Conservation (phyloP, 257 asterid genomes). For the Hygrophila difformis region DNA sequence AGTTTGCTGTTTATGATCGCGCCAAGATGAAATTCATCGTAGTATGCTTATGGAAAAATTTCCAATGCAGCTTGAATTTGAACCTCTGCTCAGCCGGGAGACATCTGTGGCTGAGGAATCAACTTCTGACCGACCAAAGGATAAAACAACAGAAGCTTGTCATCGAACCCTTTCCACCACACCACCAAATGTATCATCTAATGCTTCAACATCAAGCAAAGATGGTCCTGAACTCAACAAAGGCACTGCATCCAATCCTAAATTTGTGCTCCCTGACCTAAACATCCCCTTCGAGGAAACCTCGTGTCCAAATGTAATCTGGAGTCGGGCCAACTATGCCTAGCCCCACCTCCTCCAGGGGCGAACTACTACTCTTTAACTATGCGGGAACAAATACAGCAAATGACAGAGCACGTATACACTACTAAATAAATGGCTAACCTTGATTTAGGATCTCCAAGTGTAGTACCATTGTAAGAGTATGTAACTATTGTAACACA, state of each 20-base stretch:
- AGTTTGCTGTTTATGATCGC: too few species aligned
- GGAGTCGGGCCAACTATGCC: too few species aligned
- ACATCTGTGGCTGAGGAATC: constrained; percentile 14
- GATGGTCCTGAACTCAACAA: neutral
- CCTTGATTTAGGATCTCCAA: too few species aligned
- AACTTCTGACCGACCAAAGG: constrained; percentile 12
- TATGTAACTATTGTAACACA: too few species aligned
- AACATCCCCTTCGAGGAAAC: constrained; percentile 35
- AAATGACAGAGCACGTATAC: too few species aligned
- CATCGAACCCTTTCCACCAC: constrained; percentile 6
- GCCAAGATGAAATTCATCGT: too few species aligned
- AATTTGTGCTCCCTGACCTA: constrained; percentile 40
- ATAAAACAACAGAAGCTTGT: neutral
- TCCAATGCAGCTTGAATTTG: constrained; percentile 25
- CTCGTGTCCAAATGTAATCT: too few species aligned
- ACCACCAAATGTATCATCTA: constrained; percentile 1
- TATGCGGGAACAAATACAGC: too few species aligned
- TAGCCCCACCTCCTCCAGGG: too few species aligned
- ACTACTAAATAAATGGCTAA: too few species aligned
- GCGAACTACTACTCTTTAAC: too few species aligned
- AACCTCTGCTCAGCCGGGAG: constrained; percentile 15
- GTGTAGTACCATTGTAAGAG: too few species aligned
- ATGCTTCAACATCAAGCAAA: neutral
- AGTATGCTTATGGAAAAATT: neutral
- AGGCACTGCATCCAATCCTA: constrained; percentile 1